A percentile compares a stretch with the other conserved stretches of the same genome.
Conservation (phyloP, 345 rosid species). For the Populus nigra region DNA sequence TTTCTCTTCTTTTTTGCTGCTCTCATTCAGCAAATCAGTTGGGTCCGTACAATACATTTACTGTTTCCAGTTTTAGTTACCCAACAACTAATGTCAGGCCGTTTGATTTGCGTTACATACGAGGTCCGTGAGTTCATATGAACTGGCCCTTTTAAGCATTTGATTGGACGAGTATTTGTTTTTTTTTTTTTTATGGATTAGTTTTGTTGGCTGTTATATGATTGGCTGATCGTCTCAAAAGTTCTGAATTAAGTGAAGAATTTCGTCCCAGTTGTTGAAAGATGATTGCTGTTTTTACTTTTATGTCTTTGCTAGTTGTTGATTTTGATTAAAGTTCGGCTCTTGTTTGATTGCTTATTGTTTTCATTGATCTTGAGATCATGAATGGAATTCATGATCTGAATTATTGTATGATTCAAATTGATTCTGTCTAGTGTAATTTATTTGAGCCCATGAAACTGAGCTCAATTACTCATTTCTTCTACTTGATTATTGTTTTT, state of each 20-base stretch:
- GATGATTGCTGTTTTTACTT: not conserved
- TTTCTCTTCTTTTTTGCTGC: conserved; percentile 21
- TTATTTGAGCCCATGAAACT: not conserved
- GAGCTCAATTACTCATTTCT: not conserved
- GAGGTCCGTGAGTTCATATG: conserved; percentile 42
- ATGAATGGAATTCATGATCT: not conserved
- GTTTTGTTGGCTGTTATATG: not conserved
- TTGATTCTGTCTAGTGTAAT: not conserved
- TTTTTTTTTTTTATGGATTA: not conserved
- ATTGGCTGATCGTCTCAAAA: conserved; percentile 1
- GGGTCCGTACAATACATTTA: conserved; percentile 32
- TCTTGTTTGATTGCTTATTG: not conserved
- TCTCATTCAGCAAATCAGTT: conserved; percentile 25
- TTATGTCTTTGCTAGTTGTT: not conserved
- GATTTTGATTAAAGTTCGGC: not conserved
- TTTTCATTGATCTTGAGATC: not conserved
- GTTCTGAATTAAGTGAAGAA: conserved; percentile 2
- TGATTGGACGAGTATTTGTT: not conserved
- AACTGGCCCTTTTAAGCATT: not conserved
- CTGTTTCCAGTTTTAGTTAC: conserved; percentile 66
- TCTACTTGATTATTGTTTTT: not conserved
- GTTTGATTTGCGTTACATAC: conserved; percentile 61
- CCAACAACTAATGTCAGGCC: conserved; percentile 59
- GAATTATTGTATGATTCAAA: not conserved
- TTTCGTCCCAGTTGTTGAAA: not conserved